Percentiles rank a stretch among this genome's conserved stretches.
Evolutionary conservation across 768 basidiomycete genomes (phyloP).

Genomic region (Xerocomellus dryophilus): DNA sequence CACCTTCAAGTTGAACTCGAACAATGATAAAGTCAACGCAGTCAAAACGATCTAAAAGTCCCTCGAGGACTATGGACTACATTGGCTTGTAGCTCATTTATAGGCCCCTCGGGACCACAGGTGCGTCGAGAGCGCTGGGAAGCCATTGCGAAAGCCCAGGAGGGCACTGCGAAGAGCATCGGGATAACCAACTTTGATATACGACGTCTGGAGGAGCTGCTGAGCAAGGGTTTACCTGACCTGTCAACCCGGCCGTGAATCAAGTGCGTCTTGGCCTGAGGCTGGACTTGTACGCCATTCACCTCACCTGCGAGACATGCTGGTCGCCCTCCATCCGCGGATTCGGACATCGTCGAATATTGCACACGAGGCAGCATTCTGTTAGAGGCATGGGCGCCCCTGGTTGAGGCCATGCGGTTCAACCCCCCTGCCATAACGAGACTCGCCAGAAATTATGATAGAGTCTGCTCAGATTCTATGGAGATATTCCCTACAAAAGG

Average conservation of each 20-base stretch:
- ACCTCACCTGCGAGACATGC: conserved; percentile 6
- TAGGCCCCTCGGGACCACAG: conserved; percentile 1
- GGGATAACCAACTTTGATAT: conserved; percentile 5
- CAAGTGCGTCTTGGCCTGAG: conserved; percentile 41
- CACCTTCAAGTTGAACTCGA: conserved; percentile 66
- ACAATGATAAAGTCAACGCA: conserved; percentile 45
- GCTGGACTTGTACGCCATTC: background rate
- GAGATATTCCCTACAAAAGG: conserved; percentile 64
- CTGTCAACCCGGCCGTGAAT: conserved; percentile 62
- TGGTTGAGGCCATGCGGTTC: conserved; percentile 52
- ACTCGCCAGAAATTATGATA: conserved; percentile 53
- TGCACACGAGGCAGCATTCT: conserved; percentile 56
- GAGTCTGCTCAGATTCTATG: conserved; percentile 61
- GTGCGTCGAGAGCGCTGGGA: conserved; percentile 7
- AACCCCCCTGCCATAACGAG: conserved; percentile 48
- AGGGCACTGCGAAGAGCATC: background rate
- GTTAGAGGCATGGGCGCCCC: conserved; percentile 49
- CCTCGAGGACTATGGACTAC: conserved; percentile 39
- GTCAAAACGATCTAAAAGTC: conserved; percentile 51
- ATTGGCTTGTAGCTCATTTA: conserved; percentile 4
- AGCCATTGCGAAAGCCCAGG: background rate
- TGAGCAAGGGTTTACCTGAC: conserved; percentile 43
- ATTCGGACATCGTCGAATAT: conserved; percentile 54
- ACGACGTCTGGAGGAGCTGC: conserved; percentile 54
- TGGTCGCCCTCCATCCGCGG: conserved; percentile 61